These are phyloP conservation scores for Mucor plumbeus DNA, from an alignment of 371 early-diverging fungal genomes.

Conservation along the genomic window DNA sequence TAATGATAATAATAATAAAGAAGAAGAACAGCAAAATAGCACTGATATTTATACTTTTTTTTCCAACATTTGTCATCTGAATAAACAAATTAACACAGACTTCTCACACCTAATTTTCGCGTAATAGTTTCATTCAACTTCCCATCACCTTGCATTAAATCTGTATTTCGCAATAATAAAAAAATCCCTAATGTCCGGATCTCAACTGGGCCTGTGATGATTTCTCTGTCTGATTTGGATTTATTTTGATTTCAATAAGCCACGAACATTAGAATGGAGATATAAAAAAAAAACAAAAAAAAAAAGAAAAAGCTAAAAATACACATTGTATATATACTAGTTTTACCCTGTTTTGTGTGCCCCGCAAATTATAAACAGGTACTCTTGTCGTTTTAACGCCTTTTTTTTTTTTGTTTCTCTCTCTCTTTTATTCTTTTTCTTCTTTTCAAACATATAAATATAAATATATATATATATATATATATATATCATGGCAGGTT, in stretches of 20 bases:
- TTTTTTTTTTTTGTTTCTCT: slow-evolving; percentile 9
- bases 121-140: slow-evolving; percentile 3
- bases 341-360: not conserved
- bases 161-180: not conserved
- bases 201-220: not conserved
- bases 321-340: not conserved
- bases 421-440: not conserved
- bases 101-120: slow-evolving; percentile 7
- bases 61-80: slow-evolving; percentile 1
- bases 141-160: slow-evolving; percentile 9
- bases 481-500: slow-evolving; percentile 19
- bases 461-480: too few relatives aligned
- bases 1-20: not conserved
- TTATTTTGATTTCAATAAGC: too few relatives aligned
- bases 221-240: not conserved
- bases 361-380: slow-evolving; percentile 8
- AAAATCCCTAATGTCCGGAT: slow-evolving; percentile 13
- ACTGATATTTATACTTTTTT: slow-evolving; percentile 5
- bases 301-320: not conserved
- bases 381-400: not conserved
- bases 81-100: slow-evolving; percentile 4
- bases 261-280: not conserved
- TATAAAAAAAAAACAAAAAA: not conserved
- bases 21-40: not conserved
- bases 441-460: not conserved